Conservation (phyloP, 1,284 basidiomycete species). For the Moniliophthora roreri region DNA sequence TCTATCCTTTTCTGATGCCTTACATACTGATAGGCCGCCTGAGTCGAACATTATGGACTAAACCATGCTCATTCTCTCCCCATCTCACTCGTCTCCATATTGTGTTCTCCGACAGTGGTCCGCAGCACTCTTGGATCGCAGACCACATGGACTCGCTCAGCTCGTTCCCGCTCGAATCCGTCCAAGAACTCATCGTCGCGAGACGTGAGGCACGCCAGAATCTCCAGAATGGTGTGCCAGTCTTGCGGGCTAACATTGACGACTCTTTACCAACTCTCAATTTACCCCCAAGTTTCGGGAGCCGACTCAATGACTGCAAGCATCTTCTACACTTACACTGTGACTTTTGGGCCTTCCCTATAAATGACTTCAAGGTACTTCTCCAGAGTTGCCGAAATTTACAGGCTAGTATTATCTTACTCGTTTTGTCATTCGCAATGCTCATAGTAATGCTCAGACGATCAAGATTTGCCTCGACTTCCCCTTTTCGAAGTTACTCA, state of each 20-base stretch:
- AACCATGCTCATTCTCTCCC: conserved; percentile 24
- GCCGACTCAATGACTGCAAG: conserved; percentile 22
- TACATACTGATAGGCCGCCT: conserved; percentile 28
- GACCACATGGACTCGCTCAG: conserved; percentile 37
- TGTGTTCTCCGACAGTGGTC: conserved; percentile 30
- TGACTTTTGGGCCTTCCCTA: conserved; percentile 37
- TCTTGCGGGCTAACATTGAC: conserved; percentile 22
- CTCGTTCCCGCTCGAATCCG: conserved; percentile 24
- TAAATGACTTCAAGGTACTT: conserved; percentile 31
- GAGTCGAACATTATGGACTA: conserved; percentile 34
- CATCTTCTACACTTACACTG: conserved; percentile 30
- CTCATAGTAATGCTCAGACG: conserved; percentile 19
- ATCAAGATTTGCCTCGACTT: conserved; percentile 32
- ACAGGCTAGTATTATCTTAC: conserved; percentile 23
- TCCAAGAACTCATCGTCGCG: conserved; percentile 27
- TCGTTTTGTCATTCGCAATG: conserved; percentile 3
- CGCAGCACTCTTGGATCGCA: conserved; percentile 38
- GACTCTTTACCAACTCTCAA: conserved; percentile 27
- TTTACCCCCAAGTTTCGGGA: conserved; percentile 29
- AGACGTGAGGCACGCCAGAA: conserved; percentile 24
- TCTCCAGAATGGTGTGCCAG: conserved; percentile 17
- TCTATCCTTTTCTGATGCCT: not conserved
- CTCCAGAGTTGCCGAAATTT: conserved; percentile 31
- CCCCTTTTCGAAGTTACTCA: conserved; percentile 33
- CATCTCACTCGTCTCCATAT: conserved; percentile 27